Conservation (phyloP, 352 stramenopile species). For the Globisporangium iwayamae region DNA sequence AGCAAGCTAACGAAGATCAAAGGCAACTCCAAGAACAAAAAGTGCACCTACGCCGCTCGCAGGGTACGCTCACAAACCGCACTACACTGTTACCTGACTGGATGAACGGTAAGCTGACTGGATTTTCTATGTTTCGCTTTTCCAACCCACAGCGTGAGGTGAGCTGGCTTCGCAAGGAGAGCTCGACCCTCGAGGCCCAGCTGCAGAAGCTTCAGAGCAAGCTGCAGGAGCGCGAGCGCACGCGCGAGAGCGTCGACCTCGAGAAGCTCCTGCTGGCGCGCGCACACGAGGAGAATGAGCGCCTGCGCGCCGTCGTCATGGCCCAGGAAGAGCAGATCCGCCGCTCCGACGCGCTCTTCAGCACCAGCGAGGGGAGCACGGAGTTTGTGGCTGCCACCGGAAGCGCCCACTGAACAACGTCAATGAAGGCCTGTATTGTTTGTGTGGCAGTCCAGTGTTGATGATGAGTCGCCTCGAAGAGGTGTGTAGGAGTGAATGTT, state of each 20-base stretch:
- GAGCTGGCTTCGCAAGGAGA: constrained; percentile 33
- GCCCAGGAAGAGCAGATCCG: constrained; percentile 43
- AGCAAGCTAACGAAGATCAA: constrained; percentile 28
- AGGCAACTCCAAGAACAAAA: constrained; percentile 36
- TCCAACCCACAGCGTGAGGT: constrained; percentile 36
- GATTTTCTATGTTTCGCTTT: constrained; percentile 8
- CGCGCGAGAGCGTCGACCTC: constrained; percentile 18
- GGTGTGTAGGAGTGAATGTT: not conserved
- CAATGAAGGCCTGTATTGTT: too few species aligned
- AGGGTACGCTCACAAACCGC: constrained; percentile 24
- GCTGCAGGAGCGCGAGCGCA: constrained; percentile 13
- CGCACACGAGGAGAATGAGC: constrained; percentile 39
- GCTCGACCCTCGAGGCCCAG: constrained; percentile 30
- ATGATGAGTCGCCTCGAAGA: not conserved
- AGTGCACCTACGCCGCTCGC: constrained; percentile 59
- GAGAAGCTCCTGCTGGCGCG: constrained; percentile 30
- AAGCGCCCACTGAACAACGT: not conserved
- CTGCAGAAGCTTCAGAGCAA: constrained; percentile 28
- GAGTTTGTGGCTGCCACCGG: not conserved
- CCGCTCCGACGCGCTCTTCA: constrained; percentile 25
- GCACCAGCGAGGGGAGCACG: constrained; percentile 8
- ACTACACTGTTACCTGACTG: not conserved
- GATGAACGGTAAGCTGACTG: constrained; percentile 6
- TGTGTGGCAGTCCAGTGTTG: not conserved
- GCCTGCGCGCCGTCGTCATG: constrained; percentile 35